Conservation (phyloP, 106 monocot species). For the Iris macrosiphon region DNA sequence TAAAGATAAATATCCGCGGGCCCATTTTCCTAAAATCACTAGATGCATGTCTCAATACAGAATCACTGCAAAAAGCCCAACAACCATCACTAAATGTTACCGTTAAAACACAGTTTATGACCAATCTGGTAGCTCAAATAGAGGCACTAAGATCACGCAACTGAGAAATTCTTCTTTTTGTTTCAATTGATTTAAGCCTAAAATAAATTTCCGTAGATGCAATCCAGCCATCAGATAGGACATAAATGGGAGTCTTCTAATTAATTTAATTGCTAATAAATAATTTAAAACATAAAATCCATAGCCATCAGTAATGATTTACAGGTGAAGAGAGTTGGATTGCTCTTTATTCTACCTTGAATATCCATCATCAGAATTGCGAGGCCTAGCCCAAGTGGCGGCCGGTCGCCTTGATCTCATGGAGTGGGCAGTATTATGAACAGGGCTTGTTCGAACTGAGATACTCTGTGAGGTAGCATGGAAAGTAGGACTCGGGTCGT, state of each 20-base stretch:
- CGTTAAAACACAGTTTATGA: neutral
- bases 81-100: neutral
- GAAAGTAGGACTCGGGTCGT: constrained; percentile 64
- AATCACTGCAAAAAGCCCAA: constrained; percentile 62
- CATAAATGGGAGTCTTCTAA: no score
- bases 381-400: constrained; percentile 88
- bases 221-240: no score
- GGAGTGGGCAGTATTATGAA: constrained; percentile 62
- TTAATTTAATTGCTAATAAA: no score
- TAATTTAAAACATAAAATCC: no score
- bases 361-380: constrained; percentile 87
- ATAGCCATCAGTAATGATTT: no score
- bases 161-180: no score
- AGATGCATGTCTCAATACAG: constrained; percentile 80
- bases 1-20: constrained; percentile 83
- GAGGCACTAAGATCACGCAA: no score
- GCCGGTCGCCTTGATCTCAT: constrained; percentile 86
- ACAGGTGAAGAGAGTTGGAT: no score
- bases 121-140: no score
- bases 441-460: constrained; percentile 18
- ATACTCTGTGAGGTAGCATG: constrained; percentile 31
- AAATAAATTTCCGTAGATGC: no score
- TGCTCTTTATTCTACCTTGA: no score
- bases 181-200: no score
- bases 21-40: constrained; percentile 93